Evolutionary conservation across 1,284 basidiomycete genomes (phyloP), one percentile per base, ranked within the genome.

Genomic region (Neolentinus lepideus): DNA sequence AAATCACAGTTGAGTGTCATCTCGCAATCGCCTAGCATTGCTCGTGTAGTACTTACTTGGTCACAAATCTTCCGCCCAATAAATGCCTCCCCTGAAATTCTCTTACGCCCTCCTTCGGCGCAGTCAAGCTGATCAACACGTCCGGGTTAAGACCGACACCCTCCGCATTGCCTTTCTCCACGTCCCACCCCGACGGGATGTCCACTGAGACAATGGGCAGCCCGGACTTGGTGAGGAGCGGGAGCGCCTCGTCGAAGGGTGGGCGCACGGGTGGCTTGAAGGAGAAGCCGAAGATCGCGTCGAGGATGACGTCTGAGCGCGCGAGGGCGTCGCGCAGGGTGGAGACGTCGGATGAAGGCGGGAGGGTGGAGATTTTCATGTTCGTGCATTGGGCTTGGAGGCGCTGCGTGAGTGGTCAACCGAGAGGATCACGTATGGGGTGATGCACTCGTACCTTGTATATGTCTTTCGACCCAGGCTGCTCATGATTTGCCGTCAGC

Each of bases 281-380:
- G 1, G 94, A 97, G 74, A 99, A 99, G 2, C 97, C 96, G 63
- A 99, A 99, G 59, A 99, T 90, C 9, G 94, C 92, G 67, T 99
- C 97, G 50, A 99, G 77, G 16, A 99, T 80, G 29, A 98, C 85
- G 69, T 98, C 93, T 1, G 85, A 81, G 21, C 79, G 74, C 3
- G 71, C 64, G 4, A 96, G 73, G 0, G 81, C 82, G 26, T 71
- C 66, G 35, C 69, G 67, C 8, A 91, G 75, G n/a, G 74, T 62
- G n/a, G 74, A 68, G 19, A 70, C 62, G 50, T 83, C 80, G 19
- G 72, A 69, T 2, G 79, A 72, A 14, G 78, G 74, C 1, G 79
- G 74, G 43, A 94, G 67, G 6, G 86, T 81, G 1, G 78, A 79
- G 57, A 98, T 92, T 33, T 81, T 75, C 78, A 98, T 88, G 69